Evolutionary conservation across 2,329 filamentous ascomycete species (phyloP), one percentile per base, ranked within the genome.

Genomic region (Thielaviopsis punctulata): DNA sequence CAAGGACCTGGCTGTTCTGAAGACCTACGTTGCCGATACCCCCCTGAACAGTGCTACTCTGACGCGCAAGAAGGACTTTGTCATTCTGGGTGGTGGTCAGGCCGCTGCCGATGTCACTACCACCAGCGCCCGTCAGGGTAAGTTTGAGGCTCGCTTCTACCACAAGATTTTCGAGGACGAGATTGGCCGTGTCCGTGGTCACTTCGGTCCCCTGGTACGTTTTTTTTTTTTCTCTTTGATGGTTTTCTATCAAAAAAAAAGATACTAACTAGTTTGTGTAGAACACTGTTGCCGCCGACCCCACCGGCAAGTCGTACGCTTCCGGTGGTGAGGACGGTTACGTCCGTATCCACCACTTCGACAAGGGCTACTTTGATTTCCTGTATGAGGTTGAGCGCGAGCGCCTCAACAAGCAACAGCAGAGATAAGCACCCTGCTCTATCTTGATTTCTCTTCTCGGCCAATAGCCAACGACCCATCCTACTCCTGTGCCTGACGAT

Each of bases 131-230:
- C 80, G 92, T 59, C 92, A 98, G 75, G 92, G 92, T 71, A 96
- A 96, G 73, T 98, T 98, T 74, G 92, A 98, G 71, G 92, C 92
- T 45, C 82, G 92, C 59, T 98, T 98, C 77, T 98, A 95, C 77
- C 92, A 98, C 82, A 96, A 94, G 78, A 84, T 98, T 67, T 96
- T 98, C 67, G 88, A 95, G 70, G 90, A 98, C 69, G 92, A 98
- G 74, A 90, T 96, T 63, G 92, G 92, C 60, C 84, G 92, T 74
- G 92, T 98, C 58, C 80, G 88, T 65, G 92, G 92, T 58, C 92
- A 98, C 69, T 98, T 98, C 70, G 92, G 92, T 65, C 92, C 85
- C 59, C 75, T 95, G 65, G 68, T 71, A 64, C 54, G 68, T 61
- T 49, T n/a, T 51, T 23, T 27, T n/a, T 22, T 23, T 2, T 21